phyloP scores from a whole-genome alignment of 1,284 basidiomycete genomes.

The Sporisorium iseilematis-ciliati region DNA sequence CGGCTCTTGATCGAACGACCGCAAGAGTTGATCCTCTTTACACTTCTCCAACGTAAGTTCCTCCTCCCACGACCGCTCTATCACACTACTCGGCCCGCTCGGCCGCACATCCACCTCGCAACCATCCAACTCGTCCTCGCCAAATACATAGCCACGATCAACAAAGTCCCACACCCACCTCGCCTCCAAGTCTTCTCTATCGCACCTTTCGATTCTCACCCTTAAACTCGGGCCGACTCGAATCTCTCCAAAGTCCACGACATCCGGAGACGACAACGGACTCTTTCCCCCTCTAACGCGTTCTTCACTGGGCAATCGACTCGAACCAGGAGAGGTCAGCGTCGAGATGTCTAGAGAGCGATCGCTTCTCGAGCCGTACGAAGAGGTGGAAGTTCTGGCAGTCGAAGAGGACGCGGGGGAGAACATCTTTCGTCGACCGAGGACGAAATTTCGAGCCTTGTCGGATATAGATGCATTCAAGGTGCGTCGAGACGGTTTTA shows the following conservation, averaged over 20 bases:
- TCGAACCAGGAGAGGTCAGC: not conserved
- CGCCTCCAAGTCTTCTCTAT: not conserved
- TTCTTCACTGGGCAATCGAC: constrained; percentile 1
- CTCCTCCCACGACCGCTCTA: too few species aligned
- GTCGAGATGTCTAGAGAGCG: not conserved
- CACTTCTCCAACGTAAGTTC: too few species aligned
- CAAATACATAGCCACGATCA: not conserved
- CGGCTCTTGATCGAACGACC: too few species aligned
- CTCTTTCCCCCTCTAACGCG: not conserved
- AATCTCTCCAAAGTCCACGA: not conserved
- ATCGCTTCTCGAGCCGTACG: not conserved
- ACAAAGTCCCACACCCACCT: not conserved
- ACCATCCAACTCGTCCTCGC: not conserved
- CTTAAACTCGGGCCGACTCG: not conserved
- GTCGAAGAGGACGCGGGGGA: constrained; percentile 5
- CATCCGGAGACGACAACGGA: not conserved
- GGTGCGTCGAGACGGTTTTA: not conserved
- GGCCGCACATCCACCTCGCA: not conserved
- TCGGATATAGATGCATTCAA: constrained; percentile 13
- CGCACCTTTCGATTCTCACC: not conserved
- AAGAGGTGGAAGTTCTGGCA: not conserved
- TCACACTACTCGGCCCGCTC: not conserved
- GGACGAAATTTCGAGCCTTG: constrained; percentile 15
- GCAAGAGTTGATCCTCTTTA: too few species aligned
- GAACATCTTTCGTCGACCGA: constrained; percentile 26